Conservation (phyloP, 768 basidiomycete species). For the Tephrocybe sp. region DNA sequence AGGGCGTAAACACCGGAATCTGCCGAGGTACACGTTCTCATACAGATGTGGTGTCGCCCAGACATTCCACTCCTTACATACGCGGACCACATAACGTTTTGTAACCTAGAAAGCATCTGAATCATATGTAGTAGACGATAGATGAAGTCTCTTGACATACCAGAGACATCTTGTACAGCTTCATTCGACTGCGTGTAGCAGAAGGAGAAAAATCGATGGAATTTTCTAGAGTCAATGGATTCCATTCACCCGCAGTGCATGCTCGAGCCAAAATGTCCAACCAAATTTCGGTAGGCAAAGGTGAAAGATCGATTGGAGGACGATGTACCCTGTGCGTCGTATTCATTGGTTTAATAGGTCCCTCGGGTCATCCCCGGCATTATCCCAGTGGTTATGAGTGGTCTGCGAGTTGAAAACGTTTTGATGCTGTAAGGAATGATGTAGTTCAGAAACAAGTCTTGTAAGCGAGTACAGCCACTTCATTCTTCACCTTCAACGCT, state of each 20-base stretch:
- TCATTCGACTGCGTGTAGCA: slow-evolving; percentile 11
- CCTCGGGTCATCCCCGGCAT: not conserved
- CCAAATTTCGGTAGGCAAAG: slow-evolving; percentile 29
- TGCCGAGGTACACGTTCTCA: slow-evolving; percentile 20
- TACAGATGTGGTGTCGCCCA: slow-evolving; percentile 22
- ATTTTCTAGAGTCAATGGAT: slow-evolving; percentile 17
- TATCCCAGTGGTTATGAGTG: no score
- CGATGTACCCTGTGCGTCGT: slow-evolving; percentile 12
- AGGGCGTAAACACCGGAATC: slow-evolving; percentile 6
- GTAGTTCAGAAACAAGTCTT: not conserved
- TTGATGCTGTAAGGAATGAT: not conserved
- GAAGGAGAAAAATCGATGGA: slow-evolving; percentile 11
- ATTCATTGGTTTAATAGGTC: slow-evolving; percentile 3
- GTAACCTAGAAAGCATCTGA: slow-evolving; percentile 16
- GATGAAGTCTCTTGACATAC: slow-evolving; percentile 15
- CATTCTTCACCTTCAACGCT: not conserved
- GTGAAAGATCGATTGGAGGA: slow-evolving; percentile 7
- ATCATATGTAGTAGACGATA: not conserved
- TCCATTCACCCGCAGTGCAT: slow-evolving; percentile 17
- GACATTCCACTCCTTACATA: slow-evolving; percentile 24
- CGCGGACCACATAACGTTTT: slow-evolving; percentile 22
- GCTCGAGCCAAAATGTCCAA: slow-evolving; percentile 23
- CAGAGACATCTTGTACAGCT: slow-evolving; percentile 18
- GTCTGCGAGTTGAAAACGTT: no score
- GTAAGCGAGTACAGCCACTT: not conserved